Base-by-base conservation (phyloP, 2,329 filamentous ascomycete species). In the Apiospora koreana region DNA sequence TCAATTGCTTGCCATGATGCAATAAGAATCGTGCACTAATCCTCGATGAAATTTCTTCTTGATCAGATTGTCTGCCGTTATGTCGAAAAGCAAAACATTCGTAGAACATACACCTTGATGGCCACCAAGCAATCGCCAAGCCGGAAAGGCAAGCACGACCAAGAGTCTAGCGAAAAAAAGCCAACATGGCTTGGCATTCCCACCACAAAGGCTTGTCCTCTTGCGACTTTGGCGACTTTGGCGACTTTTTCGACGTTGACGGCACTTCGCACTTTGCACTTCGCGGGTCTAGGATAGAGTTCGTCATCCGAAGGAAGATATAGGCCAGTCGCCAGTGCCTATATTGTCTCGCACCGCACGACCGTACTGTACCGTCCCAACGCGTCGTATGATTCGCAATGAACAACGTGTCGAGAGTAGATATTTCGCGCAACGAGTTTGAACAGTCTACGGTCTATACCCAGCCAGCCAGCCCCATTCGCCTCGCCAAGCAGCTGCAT, bases 121-220 rank as follows among this genome's bases (percentile, higher is more conserved):
- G 66, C 43, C 31, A 68, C 66, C 66, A 68, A 68, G 66, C 45
- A 68, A 68, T 54, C 42, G 66, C 66, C 66, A 68, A 68, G 66
- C 43, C 28, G 10, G 4, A 38, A 21, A 14, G 28, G 16, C 66
- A 48, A 10, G n/a, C 31, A 23, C 31, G 14, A 50, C 66, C n/a
- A 50, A 50, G n/a, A 38, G 5, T 16, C 65, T 35, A 46, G 41
- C 12, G 23, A 46, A 38, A 65, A 58, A 62, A 35, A 9, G 18
- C 18, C 50, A 35, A 38, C 28, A 12, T 62, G 54, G 31, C 54
- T 62, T 62, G 54, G 54, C 31, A 38, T 23, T 12, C 31, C 21
- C 38, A 9, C 28, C 9, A 16, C 18, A 43, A 16, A 41, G 8
- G 14, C 38, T 41, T 41, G 38, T 10, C 12, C 9, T 16, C 18